Base-by-base conservation (phyloP, 805 yeast genomes). In the Saccharomycopsis capsularis region DNA sequence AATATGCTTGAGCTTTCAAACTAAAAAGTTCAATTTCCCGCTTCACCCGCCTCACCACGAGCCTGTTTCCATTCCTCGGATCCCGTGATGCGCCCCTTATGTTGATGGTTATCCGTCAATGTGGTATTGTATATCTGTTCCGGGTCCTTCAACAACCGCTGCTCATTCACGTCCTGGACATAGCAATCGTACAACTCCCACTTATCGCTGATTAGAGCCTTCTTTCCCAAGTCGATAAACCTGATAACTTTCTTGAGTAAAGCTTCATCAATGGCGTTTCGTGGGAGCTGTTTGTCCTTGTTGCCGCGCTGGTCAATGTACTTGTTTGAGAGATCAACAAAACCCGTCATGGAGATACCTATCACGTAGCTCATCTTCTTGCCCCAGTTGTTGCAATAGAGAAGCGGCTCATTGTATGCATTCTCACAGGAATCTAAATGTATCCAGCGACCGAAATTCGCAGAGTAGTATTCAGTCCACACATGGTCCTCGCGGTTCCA, bases 401-500 rank as follows among this genome's bases (percentile, higher is more conserved):
- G 67, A 21, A 69, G 61, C 0, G 97, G 97, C 52, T 86, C 78
- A 63, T 91, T 95, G 65, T 73, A 88, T 0, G 90, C 81, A 42
- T 79, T 82, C 57, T 90, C 98, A 62, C 98, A 91, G 6, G 87
- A 77, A 59, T 90, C 98, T 16, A 85, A 68, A 63, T 91, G 98
- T 18, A 90, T 71, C 97, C 98, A 91, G 47, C 88, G 65, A 40
- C 73, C 63, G 55, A 76, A 68, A 19, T 66, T 59, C 0, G 58
- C 62, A 1, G 95, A 85, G 61, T 78, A 90, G 57, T 84, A 82
- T 60, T 91, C 98, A 58, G 95, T 84, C 98, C 98, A 91, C 1
- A 87, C 97, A 62, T 91, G 98, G 62, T 91, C 98, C 61, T 91
- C 98, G 5, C 76, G 68, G 62, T 88, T 89, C 95, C 95, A 86